Conservation (phyloP, 2,329 filamentous ascomycete genomes). For the Phaeosphaeria sp. region DNA sequence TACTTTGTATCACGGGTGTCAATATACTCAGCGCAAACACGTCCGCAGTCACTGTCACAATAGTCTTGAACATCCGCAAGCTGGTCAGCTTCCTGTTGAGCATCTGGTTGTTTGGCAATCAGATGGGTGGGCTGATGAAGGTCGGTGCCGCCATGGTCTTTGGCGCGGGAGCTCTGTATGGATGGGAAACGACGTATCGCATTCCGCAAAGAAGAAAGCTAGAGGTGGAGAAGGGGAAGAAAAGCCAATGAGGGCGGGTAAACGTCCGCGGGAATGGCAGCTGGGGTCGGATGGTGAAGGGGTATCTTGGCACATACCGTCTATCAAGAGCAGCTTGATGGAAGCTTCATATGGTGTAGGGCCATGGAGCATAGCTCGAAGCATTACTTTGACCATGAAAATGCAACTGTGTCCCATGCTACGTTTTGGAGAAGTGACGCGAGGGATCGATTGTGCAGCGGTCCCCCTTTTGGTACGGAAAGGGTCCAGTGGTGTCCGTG, state of each 20-base stretch:
- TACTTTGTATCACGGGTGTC: conserved; percentile 93
- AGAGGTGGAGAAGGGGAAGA: conserved; percentile 30
- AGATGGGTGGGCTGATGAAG: conserved; percentile 76
- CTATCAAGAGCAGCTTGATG: background rate
- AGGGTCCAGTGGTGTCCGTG: conserved; percentile 15
- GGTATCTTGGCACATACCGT: background rate
- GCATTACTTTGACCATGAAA: background rate
- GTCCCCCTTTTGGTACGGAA: background rate
- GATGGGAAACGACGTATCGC: conserved; percentile 68
- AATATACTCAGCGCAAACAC: conserved; percentile 90
- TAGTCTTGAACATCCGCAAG: conserved; percentile 94
- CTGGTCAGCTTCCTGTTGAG: conserved; percentile 88
- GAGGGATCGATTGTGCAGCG: background rate
- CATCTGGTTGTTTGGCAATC: conserved; percentile 93
- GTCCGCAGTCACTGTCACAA: conserved; percentile 92
- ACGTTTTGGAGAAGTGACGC: background rate
- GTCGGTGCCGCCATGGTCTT: conserved; percentile 87
- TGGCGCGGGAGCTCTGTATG: conserved; percentile 88
- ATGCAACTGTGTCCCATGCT: background rate
- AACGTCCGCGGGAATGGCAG: background rate
- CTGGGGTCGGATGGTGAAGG: background rate
- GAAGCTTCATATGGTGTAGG: background rate
- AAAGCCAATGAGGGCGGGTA: conserved; percentile 28
- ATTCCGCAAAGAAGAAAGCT: conserved; percentile 49
- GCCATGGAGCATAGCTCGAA: background rate